Evolutionary conservation across 768 basidiomycete genomes (phyloP), one percentile per base, ranked within the genome.

Genomic region (Collybia sp.): DNA sequence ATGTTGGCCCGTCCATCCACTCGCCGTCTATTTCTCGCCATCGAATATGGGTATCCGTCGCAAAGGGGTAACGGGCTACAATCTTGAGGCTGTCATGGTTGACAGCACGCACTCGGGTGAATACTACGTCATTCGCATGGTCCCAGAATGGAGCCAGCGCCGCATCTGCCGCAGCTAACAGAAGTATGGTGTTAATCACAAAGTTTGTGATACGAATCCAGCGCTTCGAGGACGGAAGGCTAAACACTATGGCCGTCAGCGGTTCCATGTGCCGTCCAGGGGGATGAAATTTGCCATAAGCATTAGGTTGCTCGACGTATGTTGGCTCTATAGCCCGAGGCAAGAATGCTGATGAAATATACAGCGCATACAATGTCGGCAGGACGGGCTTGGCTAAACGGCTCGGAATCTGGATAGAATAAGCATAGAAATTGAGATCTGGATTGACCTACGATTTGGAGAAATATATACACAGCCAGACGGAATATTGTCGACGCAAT

Each of bases 81-180:
- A 89, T 69, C 59, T 85, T 88, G 48, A 68, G 82, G 37, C 68
- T 66, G 53, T 81, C 76, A 3, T 81, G 77, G 52, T 81, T 77
- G 46, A 89, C 73, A 2, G 85, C 85, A 12, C 88, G 88, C 45
- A 88, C 67, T 42, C 88, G 76, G 2, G 80, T 78, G 60, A 85
- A 91, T 11, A 68, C 63, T 49, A 87, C 75, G 55, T 76, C 71
- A 8, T 62, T 33, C 12, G 81, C 79, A 39, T 75, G 55, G 56
- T 81, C 77, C 45, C 80, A 58, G 53, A 77, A 70, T 3, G 88
- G 85, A 1, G 76, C 68, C 16, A 68, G 52, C 40, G 74, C 63
- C 50, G 81, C 74, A 57, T 91, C 87, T 19, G 59, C 55, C 17
- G 60, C 52, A n/a, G 63, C 64, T 18, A 61, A 32, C 16, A 69